Base-by-base conservation (phyloP, 495 filamentous ascomycete species). In the Aspergillus steynii region DNA sequence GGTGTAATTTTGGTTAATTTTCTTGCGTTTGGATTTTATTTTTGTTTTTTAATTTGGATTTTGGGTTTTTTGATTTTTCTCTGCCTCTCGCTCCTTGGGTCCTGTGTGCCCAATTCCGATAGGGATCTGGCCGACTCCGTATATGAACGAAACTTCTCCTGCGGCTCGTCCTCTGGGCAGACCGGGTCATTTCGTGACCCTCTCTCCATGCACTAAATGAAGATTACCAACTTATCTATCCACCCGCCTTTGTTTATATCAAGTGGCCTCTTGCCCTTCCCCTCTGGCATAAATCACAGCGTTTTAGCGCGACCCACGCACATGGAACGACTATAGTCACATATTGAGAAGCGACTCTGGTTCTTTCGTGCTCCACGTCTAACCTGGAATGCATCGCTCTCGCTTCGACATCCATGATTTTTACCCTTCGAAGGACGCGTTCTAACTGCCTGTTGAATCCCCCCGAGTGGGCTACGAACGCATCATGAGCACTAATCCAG, bases 291-390 rank as follows among this genome's bases (percentile, higher is more conserved):
- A 55, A 49, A 60, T 61, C 50, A 34, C 37, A 37, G 56, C 52
- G 29, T 48, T n/a, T 65, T 65, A 66, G 61, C 27, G 55, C 50
- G 58, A 63, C 62, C 64, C 64, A 65, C 61, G 60, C 67, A 70
- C 58, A 53, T 67, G 64, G 67, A 62, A 61, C 62, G 53, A 60
- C 57, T 57, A 65, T 61, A 63, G 60, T 62, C 58, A 55, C 64
- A 55, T 53, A 58, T 61, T 61, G 53, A 65, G 49, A 52, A 27
- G 20, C 53, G 42, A 52, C 31, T 55, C 56, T 34, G 54, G 26
- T 56, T 55, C 50, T 59, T 42, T 63, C 7, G 63, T 56, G 58
- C 12, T 50, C 60, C 53, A 60, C 61, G 31, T 42, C 60, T 48
- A 55, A 25, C 27, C 49, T 64, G 62, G 63, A 55, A 68, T 63